These are phyloP conservation scores for Fraxinus cuspidata DNA, from an alignment of 257 asterid genomes.

Conservation along the genomic window DNA sequence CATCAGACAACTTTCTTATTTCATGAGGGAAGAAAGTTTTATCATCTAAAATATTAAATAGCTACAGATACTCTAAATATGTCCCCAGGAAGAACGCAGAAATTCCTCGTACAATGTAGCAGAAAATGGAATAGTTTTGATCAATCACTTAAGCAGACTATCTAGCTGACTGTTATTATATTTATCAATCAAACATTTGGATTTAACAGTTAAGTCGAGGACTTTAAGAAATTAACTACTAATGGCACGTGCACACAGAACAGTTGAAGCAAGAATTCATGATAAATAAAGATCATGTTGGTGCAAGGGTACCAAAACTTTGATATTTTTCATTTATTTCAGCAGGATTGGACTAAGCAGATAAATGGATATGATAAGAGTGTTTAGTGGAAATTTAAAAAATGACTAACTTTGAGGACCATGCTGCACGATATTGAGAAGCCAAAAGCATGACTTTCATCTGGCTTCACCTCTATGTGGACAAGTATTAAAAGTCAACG, in stretches of 20 bases:
- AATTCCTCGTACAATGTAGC: not conserved
- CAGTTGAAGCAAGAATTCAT: conserved; percentile 1
- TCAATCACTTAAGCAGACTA: not conserved
- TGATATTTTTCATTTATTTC: not conserved
- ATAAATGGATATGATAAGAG: conserved; percentile 5
- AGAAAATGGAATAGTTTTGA: not conserved
- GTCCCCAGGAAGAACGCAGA: not conserved
- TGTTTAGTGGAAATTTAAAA: not conserved
- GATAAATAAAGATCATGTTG: not conserved
- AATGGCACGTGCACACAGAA: not conserved
- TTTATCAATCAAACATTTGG: conserved; percentile 16
- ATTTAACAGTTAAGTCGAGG: not conserved
- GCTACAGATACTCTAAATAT: conserved; percentile 7
- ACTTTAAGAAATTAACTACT: not conserved
- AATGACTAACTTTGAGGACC: not conserved
- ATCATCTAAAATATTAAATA: conserved; percentile 4
- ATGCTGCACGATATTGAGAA: conserved; percentile 1
- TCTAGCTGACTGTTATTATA: not conserved
- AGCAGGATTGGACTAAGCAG: not conserved
- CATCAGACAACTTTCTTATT: conserved; percentile 7
- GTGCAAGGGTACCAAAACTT: not conserved
- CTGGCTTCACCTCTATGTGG: conserved; percentile 1
- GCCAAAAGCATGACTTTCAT: not conserved
- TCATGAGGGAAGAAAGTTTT: conserved; percentile 6
- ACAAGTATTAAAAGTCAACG: not conserved